Evolutionary conservation across 805 yeast species (phyloP).

Genomic region (Candida maesae): DNA sequence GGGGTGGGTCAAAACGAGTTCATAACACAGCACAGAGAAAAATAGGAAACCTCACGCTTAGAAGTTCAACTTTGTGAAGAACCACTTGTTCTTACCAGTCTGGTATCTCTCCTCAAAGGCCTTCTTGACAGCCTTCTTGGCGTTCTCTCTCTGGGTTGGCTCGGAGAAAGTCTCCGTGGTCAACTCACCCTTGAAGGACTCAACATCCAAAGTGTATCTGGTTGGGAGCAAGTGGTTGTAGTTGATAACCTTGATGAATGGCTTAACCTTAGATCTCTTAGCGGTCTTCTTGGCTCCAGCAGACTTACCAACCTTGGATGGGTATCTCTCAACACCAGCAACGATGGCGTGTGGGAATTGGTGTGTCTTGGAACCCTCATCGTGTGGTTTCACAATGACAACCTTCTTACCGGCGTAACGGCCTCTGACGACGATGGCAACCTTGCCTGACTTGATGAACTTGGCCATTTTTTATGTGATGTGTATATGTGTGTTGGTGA

Average conservation of each 20-base stretch:
- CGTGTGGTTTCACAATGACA: slow-evolving; percentile 95
- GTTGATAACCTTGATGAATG: slow-evolving; percentile 97
- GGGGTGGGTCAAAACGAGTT: too few species aligned
- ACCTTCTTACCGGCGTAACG: slow-evolving; percentile 99
- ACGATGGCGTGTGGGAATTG: slow-evolving; percentile 99
- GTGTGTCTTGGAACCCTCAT: slow-evolving; percentile 97
- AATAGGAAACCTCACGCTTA: slow-evolving; percentile 32
- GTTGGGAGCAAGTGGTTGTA: slow-evolving; percentile 99
- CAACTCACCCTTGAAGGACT: slow-evolving; percentile 85
- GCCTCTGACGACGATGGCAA: slow-evolving; percentile 72
- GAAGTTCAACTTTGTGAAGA: slow-evolving; percentile 95
- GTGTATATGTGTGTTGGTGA: slow-evolving; percentile 12
- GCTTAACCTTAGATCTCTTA: slow-evolving; percentile 96
- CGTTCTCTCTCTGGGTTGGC: slow-evolving; percentile 97
- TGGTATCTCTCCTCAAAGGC: slow-evolving; percentile 99
- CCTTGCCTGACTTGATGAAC: slow-evolving; percentile 96
- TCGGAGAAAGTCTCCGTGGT: slow-evolving; percentile 90
- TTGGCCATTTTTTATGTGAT: slow-evolving; percentile 63
- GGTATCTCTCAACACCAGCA: slow-evolving; percentile 98
- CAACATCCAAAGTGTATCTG: slow-evolving; percentile 96
- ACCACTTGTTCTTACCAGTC: slow-evolving; percentile 99
- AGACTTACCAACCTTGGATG: slow-evolving; percentile 91
- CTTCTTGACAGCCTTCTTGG: slow-evolving; percentile 97
- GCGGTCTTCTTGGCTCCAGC: slow-evolving; percentile 95
- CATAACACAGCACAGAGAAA: slow-evolving; percentile 4